phyloP scores from a whole-genome alignment of 176 grass and related monocot species.

The Eragrostis curvula region DNA sequence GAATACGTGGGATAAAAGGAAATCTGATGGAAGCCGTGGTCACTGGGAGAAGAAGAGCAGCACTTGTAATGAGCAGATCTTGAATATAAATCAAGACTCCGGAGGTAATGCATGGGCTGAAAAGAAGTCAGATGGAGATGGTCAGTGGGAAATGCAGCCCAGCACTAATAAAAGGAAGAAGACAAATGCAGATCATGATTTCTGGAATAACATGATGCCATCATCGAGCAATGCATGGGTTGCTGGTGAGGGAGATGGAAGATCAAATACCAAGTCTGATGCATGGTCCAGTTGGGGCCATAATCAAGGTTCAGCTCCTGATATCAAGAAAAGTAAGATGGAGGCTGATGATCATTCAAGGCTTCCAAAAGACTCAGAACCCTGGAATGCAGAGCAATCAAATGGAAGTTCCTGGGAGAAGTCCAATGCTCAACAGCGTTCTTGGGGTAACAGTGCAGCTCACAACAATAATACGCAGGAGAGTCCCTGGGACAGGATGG shows the following conservation, averaged over 20 bases:
- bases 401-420: constrained; percentile 46
- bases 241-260: not conserved
- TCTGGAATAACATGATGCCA: not conserved
- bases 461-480: constrained; percentile 12
- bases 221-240: constrained; percentile 12
- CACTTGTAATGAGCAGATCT: constrained; percentile 21
- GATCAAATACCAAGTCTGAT: constrained; percentile 29
- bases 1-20: constrained; percentile 29
- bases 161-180: constrained; percentile 25
- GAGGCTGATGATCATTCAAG: constrained; percentile 2
- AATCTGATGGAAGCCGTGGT: not conserved
- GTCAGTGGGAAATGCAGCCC: not conserved
- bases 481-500: constrained; percentile 26
- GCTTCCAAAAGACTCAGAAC: constrained; percentile 14
- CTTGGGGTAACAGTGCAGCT: constrained; percentile 19
- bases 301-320: not conserved
- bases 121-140: constrained; percentile 9
- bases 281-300: constrained; percentile 16
- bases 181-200: constrained; percentile 15
- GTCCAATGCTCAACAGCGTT: constrained; percentile 12
- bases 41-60: not conserved
- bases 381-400: constrained; percentile 19
- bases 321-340: not conserved
- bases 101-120: not conserved
- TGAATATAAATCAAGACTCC: constrained; percentile 18